Evolutionary conservation across 2,329 filamentous ascomycete genomes (phyloP).

Genomic region (Xylariomycetidae sp.): DNA sequence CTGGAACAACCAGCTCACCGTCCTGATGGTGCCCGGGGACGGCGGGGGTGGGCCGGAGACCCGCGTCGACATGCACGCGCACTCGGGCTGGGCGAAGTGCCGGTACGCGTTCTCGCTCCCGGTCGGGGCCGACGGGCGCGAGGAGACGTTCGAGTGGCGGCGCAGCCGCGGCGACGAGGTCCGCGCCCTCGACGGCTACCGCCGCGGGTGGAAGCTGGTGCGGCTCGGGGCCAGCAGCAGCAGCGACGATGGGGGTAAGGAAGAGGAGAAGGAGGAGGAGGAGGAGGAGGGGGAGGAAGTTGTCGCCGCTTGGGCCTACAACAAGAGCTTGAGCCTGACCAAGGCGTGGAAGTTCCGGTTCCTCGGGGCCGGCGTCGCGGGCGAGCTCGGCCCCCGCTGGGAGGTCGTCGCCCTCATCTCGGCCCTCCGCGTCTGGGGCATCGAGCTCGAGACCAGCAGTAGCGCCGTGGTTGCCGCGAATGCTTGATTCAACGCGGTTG

Average conservation of each 20-base stretch:
- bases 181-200: slow-evolving; percentile 22
- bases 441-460: too few relatives aligned
- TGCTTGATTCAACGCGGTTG: too few relatives aligned
- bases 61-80: slow-evolving; percentile 3
- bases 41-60: slow-evolving; percentile 15
- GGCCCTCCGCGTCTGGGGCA: slow-evolving; percentile 28
- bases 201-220: slow-evolving; percentile 37
- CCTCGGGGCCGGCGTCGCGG: slow-evolving; percentile 31
- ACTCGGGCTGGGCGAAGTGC: slow-evolving; percentile 9
- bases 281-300: slow-evolving; percentile 34
- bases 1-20: slow-evolving; percentile 11
- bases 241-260: slow-evolving; percentile 9
- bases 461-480: too few relatives aligned
- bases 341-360: slow-evolving; percentile 35
- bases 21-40: slow-evolving; percentile 12
- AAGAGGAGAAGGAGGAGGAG: slow-evolving; percentile 11
- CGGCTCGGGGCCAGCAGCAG: slow-evolving; percentile 22
- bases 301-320: slow-evolving; percentile 33
- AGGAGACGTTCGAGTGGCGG: slow-evolving; percentile 40
- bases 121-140: slow-evolving; percentile 11
- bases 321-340: slow-evolving; percentile 25
- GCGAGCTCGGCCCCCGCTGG: slow-evolving; percentile 36
- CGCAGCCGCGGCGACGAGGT: slow-evolving; percentile 30
- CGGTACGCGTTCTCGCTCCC: slow-evolving; percentile 29
- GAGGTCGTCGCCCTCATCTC: slow-evolving; percentile 35